Evolutionary conservation across 768 basidiomycete genomes (phyloP).

Genomic region (Clavulina sp.): DNA sequence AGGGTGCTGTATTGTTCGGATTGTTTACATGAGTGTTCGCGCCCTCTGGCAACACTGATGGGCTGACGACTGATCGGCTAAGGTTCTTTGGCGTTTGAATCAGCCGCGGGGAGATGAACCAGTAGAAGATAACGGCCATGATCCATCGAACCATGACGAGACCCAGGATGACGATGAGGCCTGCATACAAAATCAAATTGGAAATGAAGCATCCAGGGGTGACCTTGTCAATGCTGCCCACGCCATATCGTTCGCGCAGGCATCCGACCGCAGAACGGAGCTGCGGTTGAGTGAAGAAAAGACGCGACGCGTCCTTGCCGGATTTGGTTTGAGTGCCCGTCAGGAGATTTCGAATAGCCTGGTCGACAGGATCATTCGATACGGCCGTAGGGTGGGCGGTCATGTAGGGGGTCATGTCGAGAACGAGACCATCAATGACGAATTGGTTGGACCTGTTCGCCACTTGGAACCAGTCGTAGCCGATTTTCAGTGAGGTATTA

Average conservation of each 20-base stretch:
- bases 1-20: constrained; percentile 81
- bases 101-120: constrained; percentile 78
- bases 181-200: constrained; percentile 71
- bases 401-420: constrained; percentile 84
- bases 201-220: constrained; percentile 92
- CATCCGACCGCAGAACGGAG: constrained; percentile 60
- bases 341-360: constrained; percentile 61
- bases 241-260: constrained; percentile 68
- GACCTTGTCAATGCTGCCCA: constrained; percentile 92
- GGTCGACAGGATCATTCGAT: constrained; percentile 60
- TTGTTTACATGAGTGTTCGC: constrained; percentile 92
- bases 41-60: constrained; percentile 90
- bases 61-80: constrained; percentile 72
- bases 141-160: constrained; percentile 81
- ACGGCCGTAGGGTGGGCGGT: constrained; percentile 49
- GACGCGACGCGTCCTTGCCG: constrained; percentile 79
- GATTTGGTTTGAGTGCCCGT: constrained; percentile 27
- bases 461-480: constrained; percentile 87
- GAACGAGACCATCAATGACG: constrained; percentile 83
- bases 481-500: constrained; percentile 52
- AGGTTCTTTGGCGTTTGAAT: constrained; percentile 65
- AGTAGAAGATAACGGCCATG: constrained; percentile 95
- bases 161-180: constrained; percentile 77
- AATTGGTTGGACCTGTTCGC: constrained; percentile 52
- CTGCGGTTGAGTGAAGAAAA: constrained; percentile 57